A percentile compares a stretch with the other conserved stretches of the same genome.
Conservation (phyloP, 495 filamentous ascomycete genomes). For the Aspergillus nanangensis region DNA sequence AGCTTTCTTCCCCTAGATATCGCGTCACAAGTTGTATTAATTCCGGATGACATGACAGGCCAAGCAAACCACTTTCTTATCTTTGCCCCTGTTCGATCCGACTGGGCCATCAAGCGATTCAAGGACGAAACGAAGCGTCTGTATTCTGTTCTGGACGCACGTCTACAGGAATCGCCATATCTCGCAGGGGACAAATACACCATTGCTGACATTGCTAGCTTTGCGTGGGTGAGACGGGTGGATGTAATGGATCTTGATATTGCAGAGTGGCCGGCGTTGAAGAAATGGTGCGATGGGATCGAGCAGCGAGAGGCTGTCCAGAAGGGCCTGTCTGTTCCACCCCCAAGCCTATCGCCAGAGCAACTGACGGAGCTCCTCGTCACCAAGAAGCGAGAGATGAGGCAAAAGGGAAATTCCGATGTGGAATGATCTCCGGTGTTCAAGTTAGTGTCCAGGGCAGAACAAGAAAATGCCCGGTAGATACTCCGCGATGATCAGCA, state of each 20-base stretch:
- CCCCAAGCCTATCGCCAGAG: constrained; percentile 16
- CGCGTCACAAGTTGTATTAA: background rate
- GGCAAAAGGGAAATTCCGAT: constrained; percentile 24
- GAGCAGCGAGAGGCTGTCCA: constrained; percentile 24
- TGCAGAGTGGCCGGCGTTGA: constrained; percentile 31
- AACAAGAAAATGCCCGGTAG: too few species aligned
- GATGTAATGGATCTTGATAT: constrained; percentile 28
- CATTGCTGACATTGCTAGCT: constrained; percentile 40
- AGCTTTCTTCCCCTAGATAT: background rate
- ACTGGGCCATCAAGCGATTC: constrained; percentile 39
- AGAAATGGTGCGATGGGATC: constrained; percentile 29
- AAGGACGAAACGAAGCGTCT: constrained; percentile 34
- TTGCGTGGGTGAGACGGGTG: constrained; percentile 26
- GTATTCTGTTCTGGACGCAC: constrained; percentile 37
- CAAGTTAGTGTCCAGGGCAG: too few species aligned
- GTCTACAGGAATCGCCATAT: constrained; percentile 38
- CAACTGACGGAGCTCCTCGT: constrained; percentile 25
- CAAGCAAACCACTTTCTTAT: constrained; percentile 40
- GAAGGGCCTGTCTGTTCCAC: constrained; percentile 24
- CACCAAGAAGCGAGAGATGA: constrained; percentile 24
- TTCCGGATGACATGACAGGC: constrained; percentile 13
- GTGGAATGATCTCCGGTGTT: constrained; percentile 15
- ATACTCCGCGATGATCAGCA: too few species aligned
- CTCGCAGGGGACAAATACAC: constrained; percentile 37
- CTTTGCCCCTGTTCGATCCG: constrained; percentile 31